Percentiles rank a stretch among this genome's conserved stretches.
These are phyloP conservation scores for Suhomyces sp. DNA, from an alignment of 805 yeast genomes.

Conservation along the genomic window DNA sequence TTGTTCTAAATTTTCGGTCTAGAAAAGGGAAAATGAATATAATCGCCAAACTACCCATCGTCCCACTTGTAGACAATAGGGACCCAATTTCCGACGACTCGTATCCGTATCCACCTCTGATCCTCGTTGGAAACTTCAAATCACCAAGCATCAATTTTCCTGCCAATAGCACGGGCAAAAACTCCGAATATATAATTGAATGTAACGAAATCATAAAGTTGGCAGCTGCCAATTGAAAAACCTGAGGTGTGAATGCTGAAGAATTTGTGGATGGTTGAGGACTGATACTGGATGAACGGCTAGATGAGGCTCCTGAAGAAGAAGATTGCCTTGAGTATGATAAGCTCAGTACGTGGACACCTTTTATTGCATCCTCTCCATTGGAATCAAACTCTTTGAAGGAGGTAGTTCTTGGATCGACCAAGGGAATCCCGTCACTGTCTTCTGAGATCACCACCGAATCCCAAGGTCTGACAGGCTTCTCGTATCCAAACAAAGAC, in stretches of 20 bases:
- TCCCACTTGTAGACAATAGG: slow-evolving; percentile 35
- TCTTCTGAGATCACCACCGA: not conserved
- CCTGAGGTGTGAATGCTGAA: slow-evolving; percentile 30
- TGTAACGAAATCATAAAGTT: slow-evolving; percentile 36
- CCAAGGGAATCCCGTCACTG: not conserved
- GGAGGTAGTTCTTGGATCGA: slow-evolving; percentile 9
- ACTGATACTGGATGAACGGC: slow-evolving; percentile 17
- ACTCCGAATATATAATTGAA: slow-evolving; percentile 32
- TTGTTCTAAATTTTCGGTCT: slow-evolving; percentile 32
- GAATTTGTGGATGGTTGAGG: slow-evolving; percentile 16
- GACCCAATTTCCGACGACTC: slow-evolving; percentile 33
- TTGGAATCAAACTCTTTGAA: slow-evolving; percentile 15
- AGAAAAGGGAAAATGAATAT: slow-evolving; percentile 32
- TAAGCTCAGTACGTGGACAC: not conserved
- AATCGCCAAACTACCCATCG: slow-evolving; percentile 35
- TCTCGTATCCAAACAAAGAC: slow-evolving; percentile 21
- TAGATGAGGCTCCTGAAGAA: slow-evolving; percentile 10
- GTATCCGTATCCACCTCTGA: slow-evolving; percentile 37
- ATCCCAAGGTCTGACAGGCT: slow-evolving; percentile 24
- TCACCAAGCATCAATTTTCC: slow-evolving; percentile 24
- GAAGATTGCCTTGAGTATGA: not conserved
- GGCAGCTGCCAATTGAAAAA: slow-evolving; percentile 29
- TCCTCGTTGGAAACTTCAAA: slow-evolving; percentile 31
- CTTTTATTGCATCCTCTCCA: not conserved
- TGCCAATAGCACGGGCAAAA: slow-evolving; percentile 38